Percentiles rank a stretch among this genome's conserved stretches.
These are phyloP conservation scores for Chionographis japonica DNA, from an alignment of 106 monocot species.

Conservation along the genomic window DNA sequence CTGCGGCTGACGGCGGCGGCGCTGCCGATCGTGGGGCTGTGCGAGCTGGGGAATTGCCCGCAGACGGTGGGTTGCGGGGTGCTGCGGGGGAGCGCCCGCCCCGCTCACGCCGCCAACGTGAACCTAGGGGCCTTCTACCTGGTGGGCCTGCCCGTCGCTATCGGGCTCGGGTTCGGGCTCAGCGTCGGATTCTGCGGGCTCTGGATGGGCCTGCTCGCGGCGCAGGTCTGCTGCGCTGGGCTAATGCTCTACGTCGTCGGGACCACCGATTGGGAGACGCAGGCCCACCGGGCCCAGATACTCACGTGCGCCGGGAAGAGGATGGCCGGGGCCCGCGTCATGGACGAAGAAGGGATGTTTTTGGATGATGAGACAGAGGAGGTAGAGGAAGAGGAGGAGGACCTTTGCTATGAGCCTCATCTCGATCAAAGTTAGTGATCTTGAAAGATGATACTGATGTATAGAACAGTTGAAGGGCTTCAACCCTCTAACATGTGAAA, in stretches of 20 bases:
- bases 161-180: constrained; percentile 32
- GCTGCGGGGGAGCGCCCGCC: constrained; percentile 43
- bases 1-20: constrained; percentile 36
- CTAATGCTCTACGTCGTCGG: constrained; percentile 39
- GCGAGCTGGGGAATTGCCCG: constrained; percentile 66
- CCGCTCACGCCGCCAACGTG: constrained; percentile 40
- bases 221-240: constrained; percentile 37
- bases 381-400: neutral
- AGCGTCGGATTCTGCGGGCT: constrained; percentile 31
- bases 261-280: constrained; percentile 37
- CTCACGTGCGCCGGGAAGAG: constrained; percentile 1
- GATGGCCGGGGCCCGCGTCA: neutral
- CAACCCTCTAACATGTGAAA: too few species aligned
- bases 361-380: neutral
- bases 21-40: constrained; percentile 48
- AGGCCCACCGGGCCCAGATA: constrained; percentile 26
- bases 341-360: neutral
- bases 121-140: constrained; percentile 49
- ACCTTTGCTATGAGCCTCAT: constrained; percentile 17
- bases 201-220: constrained; percentile 42
- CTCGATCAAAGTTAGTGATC: neutral
- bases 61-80: constrained; percentile 64
- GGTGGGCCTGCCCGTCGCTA: constrained; percentile 44
- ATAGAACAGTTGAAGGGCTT: too few species aligned
- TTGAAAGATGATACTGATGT: neutral